phyloP scores from a whole-genome alignment of 306 rosid genomes.

The Sindora glabra region DNA sequence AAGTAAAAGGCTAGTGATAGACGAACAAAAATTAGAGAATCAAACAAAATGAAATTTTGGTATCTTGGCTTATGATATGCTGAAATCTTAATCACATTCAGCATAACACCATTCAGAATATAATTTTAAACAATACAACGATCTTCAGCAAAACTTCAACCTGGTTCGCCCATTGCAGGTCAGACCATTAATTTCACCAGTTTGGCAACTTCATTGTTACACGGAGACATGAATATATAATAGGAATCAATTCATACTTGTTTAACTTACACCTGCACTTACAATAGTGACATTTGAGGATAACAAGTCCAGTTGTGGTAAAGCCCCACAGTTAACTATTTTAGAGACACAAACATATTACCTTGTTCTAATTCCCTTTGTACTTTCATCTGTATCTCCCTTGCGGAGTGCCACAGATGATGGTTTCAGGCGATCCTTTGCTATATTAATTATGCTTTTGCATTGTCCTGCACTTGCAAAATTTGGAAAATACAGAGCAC shows the following conservation, averaged over 20 bases:
- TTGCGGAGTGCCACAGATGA: slow-evolving; percentile 58
- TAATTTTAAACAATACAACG: not conserved
- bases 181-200: not conserved
- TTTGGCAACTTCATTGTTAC: not conserved
- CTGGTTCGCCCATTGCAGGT: not conserved
- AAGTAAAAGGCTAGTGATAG: not conserved
- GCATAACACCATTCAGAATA: not conserved
- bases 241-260: too few relatives aligned
- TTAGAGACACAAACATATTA: slow-evolving; percentile 15
- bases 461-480: slow-evolving; percentile 82
- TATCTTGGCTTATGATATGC: not conserved
- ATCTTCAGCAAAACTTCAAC: not conserved
- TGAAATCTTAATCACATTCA: not conserved
- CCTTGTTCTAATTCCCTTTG: slow-evolving; percentile 82
- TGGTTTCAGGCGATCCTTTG: slow-evolving; percentile 50
- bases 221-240: not conserved
- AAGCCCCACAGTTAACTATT: not conserved
- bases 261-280: not conserved
- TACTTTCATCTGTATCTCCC: slow-evolving; percentile 58
- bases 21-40: slow-evolving; percentile 1
- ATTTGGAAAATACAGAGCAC: slow-evolving; percentile 75
- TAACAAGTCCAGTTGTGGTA: not conserved
- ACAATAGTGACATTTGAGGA: not conserved
- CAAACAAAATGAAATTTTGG: not conserved
- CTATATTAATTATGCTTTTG: slow-evolving; percentile 41